These are phyloP conservation scores for Myriosclerotinia duriaeana DNA, from an alignment of 2,329 filamentous ascomycete genomes.

Conservation along the genomic window DNA sequence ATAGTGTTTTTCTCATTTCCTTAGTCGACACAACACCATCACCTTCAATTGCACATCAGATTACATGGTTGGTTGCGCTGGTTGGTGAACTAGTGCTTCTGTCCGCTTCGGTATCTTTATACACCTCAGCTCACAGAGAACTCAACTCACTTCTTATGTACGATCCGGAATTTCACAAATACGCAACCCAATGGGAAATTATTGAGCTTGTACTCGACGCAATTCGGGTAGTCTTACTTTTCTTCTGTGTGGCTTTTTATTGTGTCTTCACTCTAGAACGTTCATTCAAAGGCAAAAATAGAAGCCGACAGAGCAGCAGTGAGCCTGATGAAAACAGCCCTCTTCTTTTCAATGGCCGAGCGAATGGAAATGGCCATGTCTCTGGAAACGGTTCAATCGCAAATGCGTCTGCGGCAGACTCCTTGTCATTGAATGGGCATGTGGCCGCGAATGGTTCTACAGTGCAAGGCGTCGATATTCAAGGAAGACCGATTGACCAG, in stretches of 20 bases:
- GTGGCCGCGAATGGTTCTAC: constrained; percentile 25
- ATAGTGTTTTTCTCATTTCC: constrained; percentile 81
- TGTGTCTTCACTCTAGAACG: constrained; percentile 48
- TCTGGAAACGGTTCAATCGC: constrained; percentile 45
- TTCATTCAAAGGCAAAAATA: constrained; percentile 29
- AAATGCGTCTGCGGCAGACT: constrained; percentile 26
- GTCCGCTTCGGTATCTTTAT: constrained; percentile 64
- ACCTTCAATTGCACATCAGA: constrained; percentile 75
- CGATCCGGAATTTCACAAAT: constrained; percentile 45
- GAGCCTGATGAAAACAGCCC: constrained; percentile 58
- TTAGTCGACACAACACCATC: constrained; percentile 80
- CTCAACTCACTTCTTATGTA: constrained; percentile 46
- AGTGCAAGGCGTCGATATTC: constrained; percentile 50
- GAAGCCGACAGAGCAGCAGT: constrained; percentile 19
- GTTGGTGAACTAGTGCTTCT: constrained; percentile 72
- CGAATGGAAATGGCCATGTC: constrained; percentile 39
- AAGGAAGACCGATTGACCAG: constrained; percentile 44
- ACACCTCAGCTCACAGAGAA: constrained; percentile 63
- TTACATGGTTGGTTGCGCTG: constrained; percentile 75
- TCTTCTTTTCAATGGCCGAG: constrained; percentile 52
- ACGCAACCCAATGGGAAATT: constrained; percentile 54
- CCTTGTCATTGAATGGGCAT: constrained; percentile 37
- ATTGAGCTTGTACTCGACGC: constrained; percentile 66
- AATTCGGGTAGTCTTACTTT: constrained; percentile 66
- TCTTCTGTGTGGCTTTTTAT: constrained; percentile 56